phyloP scores from a whole-genome alignment of 2,329 filamentous ascomycete genomes.

The Ophiostoma perfectum region DNA sequence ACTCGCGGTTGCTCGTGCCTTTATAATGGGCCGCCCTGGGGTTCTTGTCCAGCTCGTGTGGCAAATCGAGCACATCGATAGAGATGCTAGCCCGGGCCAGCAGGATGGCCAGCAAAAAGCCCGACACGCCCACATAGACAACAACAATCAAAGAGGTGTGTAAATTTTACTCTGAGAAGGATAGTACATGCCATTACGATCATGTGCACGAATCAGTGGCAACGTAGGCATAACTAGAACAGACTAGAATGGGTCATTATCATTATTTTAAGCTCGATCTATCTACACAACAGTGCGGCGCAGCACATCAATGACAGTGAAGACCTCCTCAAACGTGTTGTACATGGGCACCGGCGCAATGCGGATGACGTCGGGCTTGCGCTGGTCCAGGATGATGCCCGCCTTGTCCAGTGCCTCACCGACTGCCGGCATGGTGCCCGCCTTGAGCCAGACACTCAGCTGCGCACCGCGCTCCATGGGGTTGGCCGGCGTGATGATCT shows the following conservation, averaged over 20 bases:
- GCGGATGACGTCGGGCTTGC: constrained; percentile 78
- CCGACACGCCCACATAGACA: too few relatives aligned
- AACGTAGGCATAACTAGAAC: background rate
- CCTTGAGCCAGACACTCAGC: constrained; percentile 64
- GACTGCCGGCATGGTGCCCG: constrained; percentile 58
- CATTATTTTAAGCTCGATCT: background rate
- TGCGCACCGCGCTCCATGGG: constrained; percentile 69
- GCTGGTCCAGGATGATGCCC: constrained; percentile 73
- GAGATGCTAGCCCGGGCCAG: too few relatives aligned
- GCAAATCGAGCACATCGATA: too few relatives aligned
- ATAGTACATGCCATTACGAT: background rate
- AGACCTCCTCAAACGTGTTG: constrained; percentile 69
- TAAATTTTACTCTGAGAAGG: too few relatives aligned
- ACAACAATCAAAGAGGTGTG: too few relatives aligned
- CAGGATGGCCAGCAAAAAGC: too few relatives aligned
- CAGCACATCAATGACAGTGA: constrained; percentile 30
- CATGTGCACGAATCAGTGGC: background rate
- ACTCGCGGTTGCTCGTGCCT: too few relatives aligned
- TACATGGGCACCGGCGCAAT: constrained; percentile 82
- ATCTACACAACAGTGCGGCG: background rate
- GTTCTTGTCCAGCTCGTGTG: too few relatives aligned
- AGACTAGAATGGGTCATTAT: background rate
- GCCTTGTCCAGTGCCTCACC: constrained; percentile 57
- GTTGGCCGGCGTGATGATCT: constrained; percentile 64
- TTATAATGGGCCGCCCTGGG: too few relatives aligned